Conservation (phyloP, 2,329 filamentous ascomycete genomes). For the Aspergillus pseudotamarii region DNA sequence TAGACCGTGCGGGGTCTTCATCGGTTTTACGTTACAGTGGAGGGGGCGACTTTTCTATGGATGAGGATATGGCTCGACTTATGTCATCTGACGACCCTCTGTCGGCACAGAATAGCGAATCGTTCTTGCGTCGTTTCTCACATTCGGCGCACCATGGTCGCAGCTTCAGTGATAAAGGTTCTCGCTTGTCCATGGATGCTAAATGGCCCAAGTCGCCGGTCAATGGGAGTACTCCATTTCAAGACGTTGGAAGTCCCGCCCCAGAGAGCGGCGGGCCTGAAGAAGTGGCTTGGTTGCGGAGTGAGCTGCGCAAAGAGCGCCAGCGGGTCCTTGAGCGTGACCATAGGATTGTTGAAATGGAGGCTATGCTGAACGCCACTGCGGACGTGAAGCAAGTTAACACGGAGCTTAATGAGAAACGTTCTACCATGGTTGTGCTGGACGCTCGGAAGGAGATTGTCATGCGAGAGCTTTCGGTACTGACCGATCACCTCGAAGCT, state of each 20-base stretch:
- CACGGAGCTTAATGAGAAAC: conserved; percentile 85
- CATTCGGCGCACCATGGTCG: conserved; percentile 92
- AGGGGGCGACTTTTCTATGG: conserved; percentile 87
- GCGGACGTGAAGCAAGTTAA: conserved; percentile 74
- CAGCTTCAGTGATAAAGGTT: conserved; percentile 74
- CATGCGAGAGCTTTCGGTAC: conserved; percentile 84
- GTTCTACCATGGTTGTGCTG: conserved; percentile 91
- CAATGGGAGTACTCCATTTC: conserved; percentile 49
- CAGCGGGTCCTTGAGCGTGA: conserved; percentile 84
- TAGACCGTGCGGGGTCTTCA: conserved; percentile 60
- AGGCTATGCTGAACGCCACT: conserved; percentile 60
- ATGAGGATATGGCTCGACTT: conserved; percentile 92
- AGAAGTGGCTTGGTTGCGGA: conserved; percentile 66
- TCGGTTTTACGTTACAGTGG: conserved; percentile 73
- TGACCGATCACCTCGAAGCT: conserved; percentile 83
- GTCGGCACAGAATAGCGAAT: conserved; percentile 60
- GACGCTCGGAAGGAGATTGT: conserved; percentile 96
- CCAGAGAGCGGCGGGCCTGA: conserved; percentile 52
- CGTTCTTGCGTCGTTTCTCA: conserved; percentile 83
- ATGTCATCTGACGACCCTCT: conserved; percentile 70
- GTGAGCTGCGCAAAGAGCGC: conserved; percentile 79
- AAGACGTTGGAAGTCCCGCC: conserved; percentile 73
- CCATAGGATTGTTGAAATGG: conserved; percentile 80
- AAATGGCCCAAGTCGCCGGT: conserved; percentile 73
- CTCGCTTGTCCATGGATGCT: conserved; percentile 60